Base-by-base conservation (phyloP, 2,329 filamentous ascomycete species). In the Colletotrichum aenigma region DNA sequence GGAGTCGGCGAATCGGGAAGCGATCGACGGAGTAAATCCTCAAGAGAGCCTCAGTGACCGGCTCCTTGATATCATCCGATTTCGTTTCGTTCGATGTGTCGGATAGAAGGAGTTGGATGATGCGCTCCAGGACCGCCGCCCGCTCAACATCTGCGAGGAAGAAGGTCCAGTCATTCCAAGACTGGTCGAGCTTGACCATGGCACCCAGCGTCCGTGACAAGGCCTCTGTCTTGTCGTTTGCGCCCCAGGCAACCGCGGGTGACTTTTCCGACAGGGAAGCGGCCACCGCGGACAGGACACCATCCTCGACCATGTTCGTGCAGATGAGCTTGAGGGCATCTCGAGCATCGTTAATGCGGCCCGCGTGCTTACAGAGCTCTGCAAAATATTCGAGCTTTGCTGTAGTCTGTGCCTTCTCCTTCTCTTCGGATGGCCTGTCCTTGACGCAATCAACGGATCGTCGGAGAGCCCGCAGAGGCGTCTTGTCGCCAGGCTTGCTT, bases 361-460 rank as follows among this genome's bases (percentile, higher is more conserved):
- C 90, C 16, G 86, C 83, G 2, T 85, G 82, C 78, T 89, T 91
- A 78, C 90, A 91, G 2, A 92, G 80, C 52, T 94, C 92, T 4
- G 91, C 93, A 78, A 94, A 88, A 13, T 91, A 87, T 80, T 95
- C 94, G 52, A 94, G 85, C 80, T 95, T 95, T 69, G 88, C 87
- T 0, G 89, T 84, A 2, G 94, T 84, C 76, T 93, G 89, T 0
- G 91, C 93, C 77, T 88, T 88, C 58, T 91, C 88, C 81, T 89
- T 90, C 74, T 94, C 93, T 0, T 83, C 81, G 21, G 85, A 82
- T 0, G 90, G 82, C 9, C 91, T 88, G 58, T 89, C 84, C 78
- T 90, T 89, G 36, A 95, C 86, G 48, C 90, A 87, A 60, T 94
- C 91, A 65, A 94, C 89, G 1, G 93, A 94, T 70, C 91, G 89